Evolutionary conservation across 108 stramenopile genomes (phyloP).

Genomic region (Parietichytrium sp.): DNA sequence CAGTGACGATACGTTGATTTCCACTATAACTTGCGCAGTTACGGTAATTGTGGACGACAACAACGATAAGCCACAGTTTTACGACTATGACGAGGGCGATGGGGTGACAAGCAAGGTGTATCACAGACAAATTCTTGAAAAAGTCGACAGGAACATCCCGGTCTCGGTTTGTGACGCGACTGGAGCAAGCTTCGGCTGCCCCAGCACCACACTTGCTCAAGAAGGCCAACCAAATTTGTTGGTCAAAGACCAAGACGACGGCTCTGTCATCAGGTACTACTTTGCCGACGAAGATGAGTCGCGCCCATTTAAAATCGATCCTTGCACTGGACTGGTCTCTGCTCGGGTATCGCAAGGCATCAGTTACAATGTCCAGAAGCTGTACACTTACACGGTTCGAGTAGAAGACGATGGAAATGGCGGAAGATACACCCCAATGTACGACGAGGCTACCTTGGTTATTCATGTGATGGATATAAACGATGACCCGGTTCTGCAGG

Average conservation of each 20-base stretch:
- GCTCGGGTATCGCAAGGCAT: neutral
- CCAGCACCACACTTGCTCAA: neutral
- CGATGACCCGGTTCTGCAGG: neutral
- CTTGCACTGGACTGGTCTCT: constrained; percentile 9
- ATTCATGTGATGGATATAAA: constrained; percentile 3
- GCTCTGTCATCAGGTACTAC: neutral
- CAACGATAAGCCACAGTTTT: neutral
- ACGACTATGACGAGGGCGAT: neutral
- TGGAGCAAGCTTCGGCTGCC: neutral
- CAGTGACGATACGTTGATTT: neutral
- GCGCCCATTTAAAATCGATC: constrained; percentile 17
- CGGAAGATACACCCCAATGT: neutral
- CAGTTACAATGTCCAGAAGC: neutral
- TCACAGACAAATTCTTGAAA: neutral
- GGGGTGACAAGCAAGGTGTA: neutral
- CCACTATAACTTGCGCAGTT: neutral
- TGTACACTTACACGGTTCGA: neutral
- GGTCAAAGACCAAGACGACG: neutral
- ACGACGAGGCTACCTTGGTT: neutral
- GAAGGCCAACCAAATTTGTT: too few relatives aligned
- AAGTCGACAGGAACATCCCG: neutral
- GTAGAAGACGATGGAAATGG: neutral
- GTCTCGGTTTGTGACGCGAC: neutral
- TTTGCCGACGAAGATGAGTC: neutral
- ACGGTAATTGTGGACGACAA: neutral